Conservation (phyloP, 441 rosid species). For the Dalechampia spathulata region DNA sequence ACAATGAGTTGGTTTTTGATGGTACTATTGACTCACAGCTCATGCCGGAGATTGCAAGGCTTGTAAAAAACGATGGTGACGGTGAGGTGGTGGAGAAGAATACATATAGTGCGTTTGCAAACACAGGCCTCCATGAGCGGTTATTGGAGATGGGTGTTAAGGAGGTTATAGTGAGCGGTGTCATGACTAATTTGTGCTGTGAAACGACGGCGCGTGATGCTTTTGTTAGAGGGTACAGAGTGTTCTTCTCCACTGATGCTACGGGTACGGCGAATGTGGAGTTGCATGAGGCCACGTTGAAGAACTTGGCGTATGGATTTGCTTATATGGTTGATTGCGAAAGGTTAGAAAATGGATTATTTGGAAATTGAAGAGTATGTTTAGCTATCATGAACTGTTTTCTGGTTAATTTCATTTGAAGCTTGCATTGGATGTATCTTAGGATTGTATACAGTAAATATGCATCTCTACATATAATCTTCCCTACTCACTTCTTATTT, state of each 20-base stretch:
- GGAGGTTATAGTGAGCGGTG: constrained; percentile 69
- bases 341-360: constrained; percentile 19
- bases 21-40: constrained; percentile 51
- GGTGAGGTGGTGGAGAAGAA: constrained; percentile 51
- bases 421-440: no score
- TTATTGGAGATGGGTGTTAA: constrained; percentile 46
- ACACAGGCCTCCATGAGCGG: constrained; percentile 44
- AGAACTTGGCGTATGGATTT: constrained; percentile 60
- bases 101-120: constrained; percentile 57
- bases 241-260: constrained; percentile 70
- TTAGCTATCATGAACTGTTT: no score
- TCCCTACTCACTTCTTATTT: no score
- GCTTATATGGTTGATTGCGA: constrained; percentile 65
- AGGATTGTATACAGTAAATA: no score
- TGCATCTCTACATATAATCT: no score
- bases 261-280: constrained; percentile 52
- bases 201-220: constrained; percentile 88
- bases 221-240: constrained; percentile 56
- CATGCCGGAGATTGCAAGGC: constrained; percentile 31
- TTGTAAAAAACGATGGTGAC: constrained; percentile 16
- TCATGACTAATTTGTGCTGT: constrained; percentile 71
- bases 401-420: no score
- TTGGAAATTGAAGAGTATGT: neutral
- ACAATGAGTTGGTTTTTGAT: constrained; percentile 41
- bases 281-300: constrained; percentile 52